Evolutionary conservation across 73 alveolate species (phyloP).

Genomic region (Paramecium primaurelia): DNA sequence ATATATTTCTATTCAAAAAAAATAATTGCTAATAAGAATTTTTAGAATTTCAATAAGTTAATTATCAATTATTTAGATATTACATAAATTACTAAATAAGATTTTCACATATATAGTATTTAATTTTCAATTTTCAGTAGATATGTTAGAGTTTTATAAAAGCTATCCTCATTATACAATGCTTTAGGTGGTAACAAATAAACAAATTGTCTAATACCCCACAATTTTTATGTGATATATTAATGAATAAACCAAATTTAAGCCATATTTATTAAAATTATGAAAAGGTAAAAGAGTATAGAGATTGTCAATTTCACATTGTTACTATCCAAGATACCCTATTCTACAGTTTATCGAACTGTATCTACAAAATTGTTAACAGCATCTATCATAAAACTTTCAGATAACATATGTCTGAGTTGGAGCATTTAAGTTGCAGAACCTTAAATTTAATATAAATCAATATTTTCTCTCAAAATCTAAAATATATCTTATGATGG

Average conservation of each 20-base stretch:
- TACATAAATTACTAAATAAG: neutral
- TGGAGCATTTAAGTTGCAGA: neutral
- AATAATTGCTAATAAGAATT: neutral
- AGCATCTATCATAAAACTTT: slow-evolving; percentile 35
- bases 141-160: slow-evolving; percentile 5
- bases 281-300: neutral
- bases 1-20: too few relatives aligned
- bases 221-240: neutral
- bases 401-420: neutral
- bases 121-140: slow-evolving; percentile 28
- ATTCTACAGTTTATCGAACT: neutral
- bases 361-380: neutral
- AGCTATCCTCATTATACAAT: slow-evolving; percentile 19
- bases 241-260: neutral
- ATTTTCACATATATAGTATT: neutral
- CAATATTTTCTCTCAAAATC: slow-evolving; percentile 12
- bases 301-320: neutral
- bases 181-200: slow-evolving; percentile 43
- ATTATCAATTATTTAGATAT: neutral
- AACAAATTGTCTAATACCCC: slow-evolving; percentile 7
- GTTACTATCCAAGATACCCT: neutral
- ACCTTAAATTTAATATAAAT: neutral
- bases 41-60: neutral
- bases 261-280: neutral
- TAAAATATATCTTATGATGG: neutral